These are phyloP conservation scores for Microcyclosporella mali DNA, from an alignment of 2,329 filamentous ascomycete species.

Conservation along the genomic window DNA sequence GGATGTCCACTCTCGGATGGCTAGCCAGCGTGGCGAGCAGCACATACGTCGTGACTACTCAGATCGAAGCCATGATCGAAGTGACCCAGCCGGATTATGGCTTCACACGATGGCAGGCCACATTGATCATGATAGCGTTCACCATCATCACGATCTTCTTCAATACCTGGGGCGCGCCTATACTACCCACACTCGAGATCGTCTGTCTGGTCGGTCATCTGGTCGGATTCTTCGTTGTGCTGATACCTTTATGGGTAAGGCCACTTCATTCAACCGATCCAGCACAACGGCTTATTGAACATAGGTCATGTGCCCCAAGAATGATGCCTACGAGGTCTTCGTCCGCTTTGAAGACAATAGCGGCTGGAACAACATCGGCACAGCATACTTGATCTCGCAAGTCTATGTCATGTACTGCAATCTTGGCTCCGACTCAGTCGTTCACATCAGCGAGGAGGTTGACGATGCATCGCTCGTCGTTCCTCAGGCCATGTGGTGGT, in stretches of 20 bases:
- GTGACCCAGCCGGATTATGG: slow-evolving; percentile 27
- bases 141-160: slow-evolving; percentile 33
- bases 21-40: slow-evolving; percentile 30
- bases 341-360: slow-evolving; percentile 24
- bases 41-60: slow-evolving; percentile 32
- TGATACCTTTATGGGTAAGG: slow-evolving; percentile 24
- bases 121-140: slow-evolving; percentile 29
- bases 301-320: slow-evolving; percentile 24
- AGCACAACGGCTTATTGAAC: no score
- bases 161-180: slow-evolving; percentile 28
- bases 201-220: slow-evolving; percentile 26
- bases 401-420: slow-evolving; percentile 25
- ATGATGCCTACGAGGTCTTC: slow-evolving; percentile 29
- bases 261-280: no score
- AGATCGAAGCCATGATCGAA: slow-evolving; percentile 35
- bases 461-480: slow-evolving; percentile 26
- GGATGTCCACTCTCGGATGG: slow-evolving; percentile 20
- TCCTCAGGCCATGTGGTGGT: slow-evolving; percentile 28
- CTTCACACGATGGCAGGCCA: slow-evolving; percentile 26
- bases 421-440: slow-evolving; percentile 25
- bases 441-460: slow-evolving; percentile 33
- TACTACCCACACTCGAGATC: slow-evolving; percentile 36
- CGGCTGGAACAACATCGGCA: slow-evolving; percentile 26
- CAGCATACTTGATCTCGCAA: slow-evolving; percentile 27
- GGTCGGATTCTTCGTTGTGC: slow-evolving; percentile 28